Evolutionary conservation across 2,329 filamentous ascomycete genomes (phyloP).

Genomic region (Teratosphaeriaceae sp.): DNA sequence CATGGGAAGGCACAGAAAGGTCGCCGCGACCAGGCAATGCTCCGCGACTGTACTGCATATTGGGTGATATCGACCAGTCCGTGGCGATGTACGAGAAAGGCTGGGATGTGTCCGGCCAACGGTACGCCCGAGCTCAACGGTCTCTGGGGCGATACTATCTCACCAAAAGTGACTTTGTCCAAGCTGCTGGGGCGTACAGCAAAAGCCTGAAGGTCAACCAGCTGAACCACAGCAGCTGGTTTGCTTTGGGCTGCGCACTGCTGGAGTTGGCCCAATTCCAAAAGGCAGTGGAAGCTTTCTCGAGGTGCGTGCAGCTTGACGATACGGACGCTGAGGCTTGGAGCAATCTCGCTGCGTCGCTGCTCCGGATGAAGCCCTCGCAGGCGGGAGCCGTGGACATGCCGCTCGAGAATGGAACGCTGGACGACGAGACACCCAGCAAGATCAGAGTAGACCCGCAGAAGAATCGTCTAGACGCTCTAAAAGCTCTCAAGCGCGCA

Average conservation of each 20-base stretch:
- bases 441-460: constrained; percentile 36
- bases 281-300: constrained; percentile 76
- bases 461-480: constrained; percentile 63
- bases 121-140: constrained; percentile 81
- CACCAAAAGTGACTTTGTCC: constrained; percentile 55
- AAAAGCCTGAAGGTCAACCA: constrained; percentile 73
- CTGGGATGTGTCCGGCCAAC: constrained; percentile 74
- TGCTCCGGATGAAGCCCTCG: constrained; percentile 43
- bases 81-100: constrained; percentile 72
- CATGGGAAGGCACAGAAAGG: constrained; percentile 61
- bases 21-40: constrained; percentile 71
- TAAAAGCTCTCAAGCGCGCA: constrained; percentile 81
- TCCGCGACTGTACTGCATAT: constrained; percentile 82
- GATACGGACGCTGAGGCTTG: constrained; percentile 87
- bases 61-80: constrained; percentile 80
- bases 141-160: constrained; percentile 78
- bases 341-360: constrained; percentile 85
- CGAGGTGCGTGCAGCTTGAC: constrained; percentile 73
- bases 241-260: constrained; percentile 79
- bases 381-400: constrained; percentile 13
- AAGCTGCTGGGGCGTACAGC: constrained; percentile 70
- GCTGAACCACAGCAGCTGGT: constrained; percentile 79
- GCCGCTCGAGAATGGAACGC: constrained; percentile 26
- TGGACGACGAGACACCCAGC: constrained; percentile 18
- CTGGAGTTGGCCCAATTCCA: constrained; percentile 70